These are phyloP conservation scores for Blastocladiella emersonii DNA, from an alignment of 371 early-diverging fungal genomes.

Conservation along the genomic window DNA sequence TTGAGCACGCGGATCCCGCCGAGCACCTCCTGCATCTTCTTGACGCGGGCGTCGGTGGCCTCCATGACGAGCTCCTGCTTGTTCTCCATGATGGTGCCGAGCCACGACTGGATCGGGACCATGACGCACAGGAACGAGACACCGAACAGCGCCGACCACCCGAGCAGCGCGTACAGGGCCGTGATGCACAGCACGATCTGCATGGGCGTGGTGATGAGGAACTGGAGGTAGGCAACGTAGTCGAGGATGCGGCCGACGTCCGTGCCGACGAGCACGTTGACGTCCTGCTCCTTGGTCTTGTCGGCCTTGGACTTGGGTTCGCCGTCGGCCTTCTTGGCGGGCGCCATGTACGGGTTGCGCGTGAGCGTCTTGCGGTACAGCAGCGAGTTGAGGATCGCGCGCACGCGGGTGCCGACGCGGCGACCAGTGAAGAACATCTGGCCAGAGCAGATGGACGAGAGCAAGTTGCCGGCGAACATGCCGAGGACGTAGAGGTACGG, in stretches of 20 bases:
- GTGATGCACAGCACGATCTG: neutral
- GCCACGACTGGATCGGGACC: slow-evolving; percentile 3
- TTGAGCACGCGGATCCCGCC: slow-evolving; percentile 4
- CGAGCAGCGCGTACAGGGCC: neutral
- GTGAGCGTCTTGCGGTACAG: slow-evolving; percentile 5
- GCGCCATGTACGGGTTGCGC: neutral
- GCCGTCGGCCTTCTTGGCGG: neutral
- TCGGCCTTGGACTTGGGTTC: neutral
- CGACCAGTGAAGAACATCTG: slow-evolving; percentile 13
- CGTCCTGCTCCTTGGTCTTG: neutral
- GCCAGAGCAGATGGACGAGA: slow-evolving; percentile 7
- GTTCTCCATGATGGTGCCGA: neutral
- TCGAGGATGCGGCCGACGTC: neutral
- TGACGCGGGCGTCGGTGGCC: slow-evolving; percentile 6
- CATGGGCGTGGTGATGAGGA: neutral
- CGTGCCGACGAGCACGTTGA: slow-evolving; percentile 1
- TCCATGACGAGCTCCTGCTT: neutral
- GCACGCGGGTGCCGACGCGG: slow-evolving; percentile 8
- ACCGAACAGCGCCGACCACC: slow-evolving; percentile 1
- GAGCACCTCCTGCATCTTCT: slow-evolving; percentile 7
- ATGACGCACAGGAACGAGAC: neutral
- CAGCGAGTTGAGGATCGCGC: slow-evolving; percentile 9
- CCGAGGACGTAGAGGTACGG: neutral
- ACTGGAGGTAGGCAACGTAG: neutral
- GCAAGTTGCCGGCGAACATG: neutral